phyloP scores from a whole-genome alignment of 768 basidiomycete genomes.

The Megacollybia marginata region DNA sequence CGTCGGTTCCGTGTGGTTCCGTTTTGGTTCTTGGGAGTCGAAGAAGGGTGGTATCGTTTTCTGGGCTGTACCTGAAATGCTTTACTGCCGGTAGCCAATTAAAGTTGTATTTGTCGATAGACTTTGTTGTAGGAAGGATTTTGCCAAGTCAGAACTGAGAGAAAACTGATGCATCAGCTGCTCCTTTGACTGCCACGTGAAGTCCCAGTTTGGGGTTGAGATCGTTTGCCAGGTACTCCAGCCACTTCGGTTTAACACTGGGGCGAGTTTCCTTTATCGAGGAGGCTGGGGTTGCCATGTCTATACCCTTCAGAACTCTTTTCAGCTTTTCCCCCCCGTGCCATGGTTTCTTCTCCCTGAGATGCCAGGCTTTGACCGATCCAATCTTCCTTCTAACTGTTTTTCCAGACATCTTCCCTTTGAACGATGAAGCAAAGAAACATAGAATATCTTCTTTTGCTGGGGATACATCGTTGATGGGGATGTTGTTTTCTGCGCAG shows the following conservation, averaged over 20 bases:
- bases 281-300: neutral
- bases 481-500: neutral
- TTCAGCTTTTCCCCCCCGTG: neutral
- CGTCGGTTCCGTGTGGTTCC: neutral
- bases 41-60: neutral
- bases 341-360: neutral
- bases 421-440: neutral
- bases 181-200: neutral
- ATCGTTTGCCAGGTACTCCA: neutral
- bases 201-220: neutral
- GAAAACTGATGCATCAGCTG: neutral
- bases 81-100: neutral
- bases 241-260: neutral
- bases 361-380: neutral
- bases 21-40: neutral
- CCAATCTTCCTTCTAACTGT: neutral
- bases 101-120: neutral
- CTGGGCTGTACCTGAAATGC: neutral
- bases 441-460: neutral
- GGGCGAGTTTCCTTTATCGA: neutral
- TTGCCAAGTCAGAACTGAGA: neutral
- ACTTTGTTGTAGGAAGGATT: neutral
- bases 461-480: neutral
- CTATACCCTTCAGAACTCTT: neutral
- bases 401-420: neutral